Percentiles rank a stretch among this genome's conserved stretches.
Conservation (phyloP, 2,329 filamentous ascomycete genomes). For the Neocatenulostroma microsporum region DNA sequence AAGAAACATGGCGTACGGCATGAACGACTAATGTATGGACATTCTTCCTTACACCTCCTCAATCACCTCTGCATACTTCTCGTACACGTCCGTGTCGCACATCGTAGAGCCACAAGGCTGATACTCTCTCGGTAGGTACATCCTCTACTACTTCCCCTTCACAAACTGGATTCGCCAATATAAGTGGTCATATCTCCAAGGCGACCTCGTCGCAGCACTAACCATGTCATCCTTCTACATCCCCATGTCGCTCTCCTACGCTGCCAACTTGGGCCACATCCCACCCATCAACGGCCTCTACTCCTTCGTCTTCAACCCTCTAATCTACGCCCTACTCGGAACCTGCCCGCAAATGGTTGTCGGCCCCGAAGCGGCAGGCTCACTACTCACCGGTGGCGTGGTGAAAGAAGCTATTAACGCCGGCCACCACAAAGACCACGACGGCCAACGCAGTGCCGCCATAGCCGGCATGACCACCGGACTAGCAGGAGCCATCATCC, state of each 20-base stretch:
- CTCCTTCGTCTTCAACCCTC: slow-evolving; percentile 83
- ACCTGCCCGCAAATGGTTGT: slow-evolving; percentile 91
- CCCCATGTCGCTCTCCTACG: slow-evolving; percentile 90
- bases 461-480: slow-evolving; percentile 84
- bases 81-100: background rate
- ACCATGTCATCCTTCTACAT: slow-evolving; percentile 99
- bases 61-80: slow-evolving; percentile 6
- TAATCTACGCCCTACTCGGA: slow-evolving; percentile 84
- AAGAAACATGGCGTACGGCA: slow-evolving; percentile 66
- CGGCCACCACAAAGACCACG: slow-evolving; percentile 56
- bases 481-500: slow-evolving; percentile 77
- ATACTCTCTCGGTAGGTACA: slow-evolving; percentile 52
- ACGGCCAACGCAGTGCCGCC: slow-evolving; percentile 66
- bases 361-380: slow-evolving; percentile 89
- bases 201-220: slow-evolving; percentile 78
- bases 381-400: slow-evolving; percentile 79
- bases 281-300: slow-evolving; percentile 92
- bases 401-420: slow-evolving; percentile 68
- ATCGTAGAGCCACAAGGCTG: slow-evolving; percentile 7
- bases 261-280: slow-evolving; percentile 84
- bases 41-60: background rate
- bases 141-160: slow-evolving; percentile 88
- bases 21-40: slow-evolving; percentile 61
- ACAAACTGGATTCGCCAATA: slow-evolving; percentile 89
- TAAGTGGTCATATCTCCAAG: slow-evolving; percentile 68